Evolutionary conservation across 2,329 filamentous ascomycete species (phyloP), one percentile per base, ranked within the genome.

Genomic region (Colletotrichum chrysophilum): DNA sequence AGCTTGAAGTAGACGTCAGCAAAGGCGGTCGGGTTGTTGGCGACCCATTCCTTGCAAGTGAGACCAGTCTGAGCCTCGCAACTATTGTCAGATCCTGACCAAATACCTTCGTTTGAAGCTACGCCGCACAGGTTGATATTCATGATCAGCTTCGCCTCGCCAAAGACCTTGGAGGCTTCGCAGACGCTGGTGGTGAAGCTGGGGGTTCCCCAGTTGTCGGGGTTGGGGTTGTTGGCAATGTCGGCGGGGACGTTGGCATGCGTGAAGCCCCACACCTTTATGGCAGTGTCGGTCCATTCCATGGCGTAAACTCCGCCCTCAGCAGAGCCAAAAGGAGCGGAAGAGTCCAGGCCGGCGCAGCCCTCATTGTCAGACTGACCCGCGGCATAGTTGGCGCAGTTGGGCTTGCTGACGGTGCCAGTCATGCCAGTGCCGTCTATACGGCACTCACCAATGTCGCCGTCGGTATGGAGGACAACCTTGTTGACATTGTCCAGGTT

Each of bases 181-280:
- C 81, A 83, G 26, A 77, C 70, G 60, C 78, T 77, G 62, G 80
- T 80, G 32, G 73, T 61, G 66, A 81, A 80, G 48, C 78, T 77
- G 13, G 82, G 82, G 10, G 61, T 72, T 14, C 81, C 81, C 81
- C 81, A 83, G 10, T 38, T 70, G 24, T 71, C 66, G 14, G 81
- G 81, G 32, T 76, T 66, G 14, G 81, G 81, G 16, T 79, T 78
- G 67, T 75, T 78, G n/a, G 66, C 75, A 10, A 82, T 82, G 81
- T 94, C 92, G 1, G 81, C 79, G 0, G 93, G 93, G n/a, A 92
- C 87, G 14, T 83, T 80, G 30, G 80, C 81, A 34, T 90, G 89
- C 0, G 89, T 86, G 83, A 94, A 95, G 84, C 92, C 92, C 89
- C 90, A 95, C 72, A 94, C 86, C 58, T 87, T 90, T 79, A 95